phyloP scores from a whole-genome alignment of 306 rosid genomes.

The Vigna hirtella region DNA sequence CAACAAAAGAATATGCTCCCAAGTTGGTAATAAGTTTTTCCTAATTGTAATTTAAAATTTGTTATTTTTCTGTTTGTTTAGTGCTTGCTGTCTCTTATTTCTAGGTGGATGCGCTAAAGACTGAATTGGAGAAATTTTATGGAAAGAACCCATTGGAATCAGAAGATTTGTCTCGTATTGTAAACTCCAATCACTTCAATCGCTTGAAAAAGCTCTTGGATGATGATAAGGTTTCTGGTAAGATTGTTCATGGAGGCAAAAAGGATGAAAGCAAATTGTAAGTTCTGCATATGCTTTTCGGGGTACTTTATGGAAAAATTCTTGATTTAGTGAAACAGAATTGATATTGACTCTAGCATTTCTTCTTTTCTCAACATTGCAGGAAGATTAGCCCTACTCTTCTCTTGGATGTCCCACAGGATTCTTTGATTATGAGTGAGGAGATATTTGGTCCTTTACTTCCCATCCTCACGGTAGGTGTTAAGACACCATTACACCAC shows the following conservation, averaged over 20 bases:
- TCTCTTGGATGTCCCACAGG: slow-evolving; percentile 82
- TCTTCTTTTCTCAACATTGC: slow-evolving; percentile 38
- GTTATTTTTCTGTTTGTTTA: slow-evolving; percentile 33
- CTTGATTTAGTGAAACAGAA: slow-evolving; percentile 29
- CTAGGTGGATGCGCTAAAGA: slow-evolving; percentile 80
- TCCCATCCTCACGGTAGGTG: slow-evolving; percentile 86
- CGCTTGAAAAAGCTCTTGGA: slow-evolving; percentile 90
- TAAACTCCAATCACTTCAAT: slow-evolving; percentile 80
- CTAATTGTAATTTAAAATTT: slow-evolving; percentile 28
- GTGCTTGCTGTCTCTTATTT: slow-evolving; percentile 42
- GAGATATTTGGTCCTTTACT: slow-evolving; percentile 98
- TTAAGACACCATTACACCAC: neutral
- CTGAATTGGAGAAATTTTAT: slow-evolving; percentile 76
- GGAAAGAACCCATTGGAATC: slow-evolving; percentile 87
- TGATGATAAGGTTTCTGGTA: slow-evolving; percentile 87
- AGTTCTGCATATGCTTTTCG: slow-evolving; percentile 47
- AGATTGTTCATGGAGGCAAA: slow-evolving; percentile 88
- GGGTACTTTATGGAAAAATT: slow-evolving; percentile 25
- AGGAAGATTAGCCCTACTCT: slow-evolving; percentile 93
- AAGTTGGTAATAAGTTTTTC: slow-evolving; percentile 69
- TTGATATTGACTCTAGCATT: slow-evolving; percentile 31
- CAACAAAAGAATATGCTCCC: slow-evolving; percentile 86
- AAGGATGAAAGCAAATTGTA: slow-evolving; percentile 79
- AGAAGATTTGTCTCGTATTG: slow-evolving; percentile 89
- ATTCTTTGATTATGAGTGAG: slow-evolving; percentile 83